These are phyloP conservation scores for Cladorrhinum samala DNA, from an alignment of 495 filamentous ascomycete species.

Conservation along the genomic window DNA sequence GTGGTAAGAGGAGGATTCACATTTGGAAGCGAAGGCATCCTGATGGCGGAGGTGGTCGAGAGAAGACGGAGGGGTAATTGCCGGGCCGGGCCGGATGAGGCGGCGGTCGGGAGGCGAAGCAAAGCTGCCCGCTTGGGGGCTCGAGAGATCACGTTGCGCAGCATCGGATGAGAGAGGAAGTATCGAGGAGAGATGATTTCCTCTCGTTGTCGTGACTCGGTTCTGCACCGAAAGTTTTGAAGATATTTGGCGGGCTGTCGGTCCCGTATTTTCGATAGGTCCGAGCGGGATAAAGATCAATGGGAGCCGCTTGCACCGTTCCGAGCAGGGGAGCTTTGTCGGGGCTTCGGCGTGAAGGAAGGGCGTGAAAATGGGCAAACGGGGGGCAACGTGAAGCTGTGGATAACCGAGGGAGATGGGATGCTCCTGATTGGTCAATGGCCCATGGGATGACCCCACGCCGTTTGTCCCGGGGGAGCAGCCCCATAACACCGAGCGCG, in stretches of 20 bases:
- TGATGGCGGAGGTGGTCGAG: slow-evolving; percentile 19
- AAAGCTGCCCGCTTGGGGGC: slow-evolving; percentile 21
- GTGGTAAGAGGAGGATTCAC: slow-evolving; percentile 44
- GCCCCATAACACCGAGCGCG: too few species aligned
- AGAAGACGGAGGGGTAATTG: slow-evolving; percentile 13
- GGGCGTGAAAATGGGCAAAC: not conserved
- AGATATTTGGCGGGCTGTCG: not conserved
- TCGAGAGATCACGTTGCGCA: slow-evolving; percentile 20
- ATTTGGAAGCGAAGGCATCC: slow-evolving; percentile 24
- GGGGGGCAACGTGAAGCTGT: not conserved
- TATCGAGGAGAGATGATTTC: not conserved
- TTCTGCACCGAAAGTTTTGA: not conserved
- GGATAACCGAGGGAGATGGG: slow-evolving; percentile 7
- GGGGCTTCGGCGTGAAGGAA: not conserved
- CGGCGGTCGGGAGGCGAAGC: slow-evolving; percentile 10
- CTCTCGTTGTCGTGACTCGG: not conserved
- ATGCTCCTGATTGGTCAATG: slow-evolving; percentile 26
- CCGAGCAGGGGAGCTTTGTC: not conserved
- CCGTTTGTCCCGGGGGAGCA: slow-evolving; percentile 25
- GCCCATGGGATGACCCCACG: slow-evolving; percentile 6
- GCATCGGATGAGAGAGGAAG: slow-evolving; percentile 18
- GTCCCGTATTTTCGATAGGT: not conserved
- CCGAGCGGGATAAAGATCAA: not conserved
- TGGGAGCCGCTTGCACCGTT: not conserved
- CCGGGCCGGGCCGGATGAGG: slow-evolving; percentile 7